Percentiles rank a stretch among this genome's conserved stretches.
phyloP scores from a whole-genome alignment of 1,284 basidiomycete genomes.

The Porogramme epimiltina region DNA sequence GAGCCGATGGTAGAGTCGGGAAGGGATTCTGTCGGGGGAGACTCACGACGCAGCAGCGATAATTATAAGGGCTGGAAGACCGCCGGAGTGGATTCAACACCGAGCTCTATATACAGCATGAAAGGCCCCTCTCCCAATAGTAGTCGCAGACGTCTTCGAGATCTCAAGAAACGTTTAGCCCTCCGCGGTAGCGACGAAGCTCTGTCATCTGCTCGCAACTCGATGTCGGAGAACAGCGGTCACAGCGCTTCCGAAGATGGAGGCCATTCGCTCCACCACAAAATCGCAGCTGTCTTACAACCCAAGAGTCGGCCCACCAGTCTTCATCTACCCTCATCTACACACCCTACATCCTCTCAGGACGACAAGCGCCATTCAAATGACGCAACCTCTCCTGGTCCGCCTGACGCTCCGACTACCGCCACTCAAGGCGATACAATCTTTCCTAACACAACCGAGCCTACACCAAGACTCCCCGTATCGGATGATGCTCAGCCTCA shows the following conservation, averaged over 20 bases:
- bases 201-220: constrained; percentile 47
- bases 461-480: constrained; percentile 10
- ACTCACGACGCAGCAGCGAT: constrained; percentile 47
- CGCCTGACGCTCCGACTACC: constrained; percentile 7
- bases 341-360: neutral
- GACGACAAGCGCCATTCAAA: constrained; percentile 4
- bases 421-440: constrained; percentile 15
- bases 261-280: constrained; percentile 12
- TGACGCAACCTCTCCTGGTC: neutral
- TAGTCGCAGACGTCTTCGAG: constrained; percentile 42
- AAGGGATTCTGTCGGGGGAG: constrained; percentile 38
- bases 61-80: constrained; percentile 41
- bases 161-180: constrained; percentile 40
- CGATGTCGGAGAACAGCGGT: constrained; percentile 46
- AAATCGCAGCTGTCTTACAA: constrained; percentile 17
- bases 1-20: constrained; percentile 35
- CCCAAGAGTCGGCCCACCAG: constrained; percentile 17
- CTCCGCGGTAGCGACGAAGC: constrained; percentile 48
- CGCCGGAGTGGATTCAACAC: constrained; percentile 35
- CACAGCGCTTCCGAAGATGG: constrained; percentile 39
- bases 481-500: constrained; percentile 2
- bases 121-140: constrained; percentile 44
- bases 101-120: constrained; percentile 37
- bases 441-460: constrained; percentile 7
- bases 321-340: constrained; percentile 6